These are phyloP conservation scores for Candida gigantensis DNA, from an alignment of 1,139 yeast species.

Conservation along the genomic window DNA sequence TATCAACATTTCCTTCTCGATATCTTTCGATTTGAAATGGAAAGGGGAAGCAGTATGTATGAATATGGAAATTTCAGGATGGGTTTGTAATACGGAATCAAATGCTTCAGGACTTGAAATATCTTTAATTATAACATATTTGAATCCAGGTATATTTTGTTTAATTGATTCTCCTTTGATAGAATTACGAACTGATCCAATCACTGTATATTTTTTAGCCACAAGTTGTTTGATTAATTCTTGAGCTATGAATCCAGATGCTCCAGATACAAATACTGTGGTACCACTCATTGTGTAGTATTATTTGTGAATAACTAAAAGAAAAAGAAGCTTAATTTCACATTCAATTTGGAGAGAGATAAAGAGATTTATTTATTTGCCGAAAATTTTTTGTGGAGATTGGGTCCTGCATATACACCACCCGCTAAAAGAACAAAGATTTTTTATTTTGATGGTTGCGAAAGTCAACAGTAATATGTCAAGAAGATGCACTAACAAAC, in stretches of 20 bases:
- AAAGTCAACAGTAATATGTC: no score
- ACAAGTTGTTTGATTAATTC: constrained; percentile 32
- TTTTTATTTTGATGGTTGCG: no score
- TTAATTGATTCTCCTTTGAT: constrained; percentile 24
- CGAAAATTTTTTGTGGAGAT: no score
- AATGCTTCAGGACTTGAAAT: constrained; percentile 28
- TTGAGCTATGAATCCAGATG: constrained; percentile 57
- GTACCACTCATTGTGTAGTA: no score
- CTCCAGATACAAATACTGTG: constrained; percentile 52
- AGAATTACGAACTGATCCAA: constrained; percentile 31
- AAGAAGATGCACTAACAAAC: no score
- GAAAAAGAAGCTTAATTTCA: no score
- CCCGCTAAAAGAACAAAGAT: no score
- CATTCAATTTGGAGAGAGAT: no score
- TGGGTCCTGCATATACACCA: no score
- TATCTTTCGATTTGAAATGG: constrained; percentile 23
- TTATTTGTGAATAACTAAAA: no score
- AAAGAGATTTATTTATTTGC: no score
- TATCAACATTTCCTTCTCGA: constrained; percentile 27
- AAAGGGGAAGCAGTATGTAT: constrained; percentile 38
- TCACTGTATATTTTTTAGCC: constrained; percentile 24
- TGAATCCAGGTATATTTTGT: constrained; percentile 21
- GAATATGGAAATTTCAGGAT: constrained; percentile 29
- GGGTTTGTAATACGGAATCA: constrained; percentile 29
- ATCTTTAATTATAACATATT: constrained; percentile 29